Conservation (phyloP, 106 monocot genomes). For the Allium sativum region DNA sequence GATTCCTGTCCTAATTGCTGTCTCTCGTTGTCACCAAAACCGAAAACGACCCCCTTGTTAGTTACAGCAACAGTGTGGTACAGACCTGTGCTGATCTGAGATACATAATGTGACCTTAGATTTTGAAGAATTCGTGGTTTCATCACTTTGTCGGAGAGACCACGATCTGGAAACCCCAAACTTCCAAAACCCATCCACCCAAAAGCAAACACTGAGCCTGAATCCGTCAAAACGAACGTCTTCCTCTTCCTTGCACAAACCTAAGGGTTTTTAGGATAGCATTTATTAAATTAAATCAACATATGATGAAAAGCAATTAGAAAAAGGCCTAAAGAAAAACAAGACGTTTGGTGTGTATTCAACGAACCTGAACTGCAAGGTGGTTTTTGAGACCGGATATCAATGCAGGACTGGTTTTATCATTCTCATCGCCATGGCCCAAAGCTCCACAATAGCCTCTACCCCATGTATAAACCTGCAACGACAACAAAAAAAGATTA, state of each 20-base stretch:
- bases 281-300: too few relatives aligned
- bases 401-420: conserved; percentile 69
- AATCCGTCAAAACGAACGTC: conserved; percentile 79
- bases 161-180: conserved; percentile 69
- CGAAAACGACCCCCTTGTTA: conserved; percentile 61
- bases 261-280: conserved; percentile 17
- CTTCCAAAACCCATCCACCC: conserved; percentile 98
- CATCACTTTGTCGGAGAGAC: conserved; percentile 82
- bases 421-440: conserved; percentile 96
- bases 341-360: neutral
- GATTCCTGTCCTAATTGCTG: conserved; percentile 80
- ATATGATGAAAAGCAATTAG: too few relatives aligned
- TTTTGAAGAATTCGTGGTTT: conserved; percentile 63
- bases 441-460: conserved; percentile 95
- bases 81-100: conserved; percentile 85
- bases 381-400: conserved; percentile 53
- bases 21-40: conserved; percentile 90
- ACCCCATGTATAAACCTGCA: conserved; percentile 94
- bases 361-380: conserved; percentile 79
- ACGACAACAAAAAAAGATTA: conserved; percentile 7
- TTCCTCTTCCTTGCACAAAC: conserved; percentile 98
- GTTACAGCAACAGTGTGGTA: conserved; percentile 93
- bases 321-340: too few relatives aligned
- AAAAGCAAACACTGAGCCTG: conserved; percentile 72
- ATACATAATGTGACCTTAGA: conserved; percentile 40